Evolutionary conservation across 164 flowering plant genomes (phyloP).

Genomic region (Annona squamosa): DNA sequence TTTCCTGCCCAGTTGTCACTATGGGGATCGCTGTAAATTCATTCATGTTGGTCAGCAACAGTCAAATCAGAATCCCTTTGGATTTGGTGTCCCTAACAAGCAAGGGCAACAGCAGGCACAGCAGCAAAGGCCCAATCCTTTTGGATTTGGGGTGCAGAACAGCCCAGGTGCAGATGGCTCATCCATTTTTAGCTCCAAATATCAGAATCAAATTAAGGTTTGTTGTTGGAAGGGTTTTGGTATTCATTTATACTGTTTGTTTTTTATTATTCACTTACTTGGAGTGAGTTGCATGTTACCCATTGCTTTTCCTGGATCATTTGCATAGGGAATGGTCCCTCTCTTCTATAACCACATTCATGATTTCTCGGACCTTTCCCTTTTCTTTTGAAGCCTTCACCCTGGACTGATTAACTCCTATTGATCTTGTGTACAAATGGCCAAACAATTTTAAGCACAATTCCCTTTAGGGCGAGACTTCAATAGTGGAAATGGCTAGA

Average conservation of each 20-base stretch:
- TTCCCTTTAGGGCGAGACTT: not conserved
- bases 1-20: constrained; percentile 51
- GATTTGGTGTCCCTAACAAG: constrained; percentile 55
- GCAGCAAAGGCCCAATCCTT: constrained; percentile 61
- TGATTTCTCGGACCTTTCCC: no score
- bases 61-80: constrained; percentile 35
- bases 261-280: not conserved
- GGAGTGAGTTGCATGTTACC: not conserved
- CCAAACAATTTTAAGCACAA: no score
- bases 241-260: not conserved
- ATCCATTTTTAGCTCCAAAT: constrained; percentile 31
- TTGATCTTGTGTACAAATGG: no score
- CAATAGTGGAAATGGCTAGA: not conserved
- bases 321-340: not conserved
- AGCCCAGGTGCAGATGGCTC: constrained; percentile 29
- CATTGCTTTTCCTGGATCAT: not conserved
- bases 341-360: not conserved
- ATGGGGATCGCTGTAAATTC: constrained; percentile 62
- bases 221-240: not conserved
- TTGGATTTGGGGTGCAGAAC: constrained; percentile 69
- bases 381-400: no score
- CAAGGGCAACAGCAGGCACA: constrained; percentile 28
- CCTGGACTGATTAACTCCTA: no score
- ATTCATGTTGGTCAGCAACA: constrained; percentile 50
- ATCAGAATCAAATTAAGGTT: constrained; percentile 44